A percentile compares a stretch with the other conserved stretches of the same genome.
Evolutionary conservation across 2,329 filamentous ascomycete species (phyloP).

Genomic region (Mariannaea sp.): DNA sequence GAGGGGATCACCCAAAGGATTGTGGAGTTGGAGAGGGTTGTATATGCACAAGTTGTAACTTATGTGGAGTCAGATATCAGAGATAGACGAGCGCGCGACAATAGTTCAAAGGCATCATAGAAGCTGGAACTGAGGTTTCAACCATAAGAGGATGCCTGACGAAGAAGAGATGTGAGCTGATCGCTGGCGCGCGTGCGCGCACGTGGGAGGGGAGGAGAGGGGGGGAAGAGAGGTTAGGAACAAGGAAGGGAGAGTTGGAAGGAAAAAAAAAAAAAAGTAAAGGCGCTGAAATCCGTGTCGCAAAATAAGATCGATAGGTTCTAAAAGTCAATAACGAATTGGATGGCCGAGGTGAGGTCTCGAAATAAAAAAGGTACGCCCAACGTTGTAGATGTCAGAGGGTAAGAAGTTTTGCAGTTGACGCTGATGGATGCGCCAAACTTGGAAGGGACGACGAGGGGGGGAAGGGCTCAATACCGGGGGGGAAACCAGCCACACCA

Average conservation of each 20-base stretch:
- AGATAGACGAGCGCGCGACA: slow-evolving; percentile 29
- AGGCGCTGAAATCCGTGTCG: background rate
- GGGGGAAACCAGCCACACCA: slow-evolving; percentile 9
- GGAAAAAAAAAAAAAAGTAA: background rate
- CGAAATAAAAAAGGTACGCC: background rate
- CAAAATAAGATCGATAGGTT: too few species aligned
- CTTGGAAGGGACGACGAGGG: slow-evolving; percentile 9
- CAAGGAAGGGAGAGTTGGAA: background rate
- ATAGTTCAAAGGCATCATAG: slow-evolving; percentile 29
- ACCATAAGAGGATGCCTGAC: slow-evolving; percentile 31
- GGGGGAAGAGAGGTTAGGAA: background rate
- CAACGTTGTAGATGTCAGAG: background rate
- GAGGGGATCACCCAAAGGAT: slow-evolving; percentile 27
- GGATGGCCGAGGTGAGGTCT: too few species aligned
- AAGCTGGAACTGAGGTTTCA: slow-evolving; percentile 21
- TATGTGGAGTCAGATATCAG: slow-evolving; percentile 12
- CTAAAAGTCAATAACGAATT: too few species aligned
- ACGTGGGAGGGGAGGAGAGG: background rate
- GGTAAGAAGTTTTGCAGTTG: background rate
- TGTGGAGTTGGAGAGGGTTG: slow-evolving; percentile 13
- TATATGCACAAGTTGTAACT: slow-evolving; percentile 3
- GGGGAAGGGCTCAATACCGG: too few species aligned
- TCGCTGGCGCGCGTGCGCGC: background rate
- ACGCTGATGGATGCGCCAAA: background rate
- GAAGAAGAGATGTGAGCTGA: slow-evolving; percentile 14